A percentile compares a stretch with the other conserved stretches of the same genome.
These are phyloP conservation scores for Dothiorella sarmentorum DNA, from an alignment of 2,329 filamentous ascomycete genomes.

Conservation along the genomic window DNA sequence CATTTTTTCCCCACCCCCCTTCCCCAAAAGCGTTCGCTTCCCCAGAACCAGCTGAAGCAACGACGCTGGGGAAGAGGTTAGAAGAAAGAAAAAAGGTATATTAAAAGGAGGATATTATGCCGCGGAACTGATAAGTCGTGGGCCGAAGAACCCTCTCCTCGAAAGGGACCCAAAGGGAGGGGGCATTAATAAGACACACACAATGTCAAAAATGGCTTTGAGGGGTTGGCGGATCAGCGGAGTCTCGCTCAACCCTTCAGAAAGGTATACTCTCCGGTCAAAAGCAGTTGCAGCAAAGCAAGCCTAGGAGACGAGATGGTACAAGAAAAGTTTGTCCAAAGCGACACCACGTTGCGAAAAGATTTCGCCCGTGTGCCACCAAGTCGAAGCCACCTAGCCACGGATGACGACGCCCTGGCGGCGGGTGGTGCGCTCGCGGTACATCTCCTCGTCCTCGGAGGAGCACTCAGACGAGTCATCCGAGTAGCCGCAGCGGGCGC, in stretches of 20 bases:
- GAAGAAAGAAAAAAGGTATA: background rate
- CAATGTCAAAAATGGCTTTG: background rate
- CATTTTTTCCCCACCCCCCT: background rate
- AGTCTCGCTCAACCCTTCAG: background rate
- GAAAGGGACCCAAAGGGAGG: background rate
- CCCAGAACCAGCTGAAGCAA: constrained; percentile 15
- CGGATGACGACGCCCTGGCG: constrained; percentile 47
- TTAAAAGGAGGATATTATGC: background rate
- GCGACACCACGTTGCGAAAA: background rate
- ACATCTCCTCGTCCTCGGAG: constrained; percentile 63
- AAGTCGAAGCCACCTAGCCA: constrained; percentile 22
- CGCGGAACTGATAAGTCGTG: background rate
- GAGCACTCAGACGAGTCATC: constrained; percentile 69
- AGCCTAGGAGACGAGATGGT: background rate
- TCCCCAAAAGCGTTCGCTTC: constrained; percentile 6
- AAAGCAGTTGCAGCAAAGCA: constrained; percentile 2
- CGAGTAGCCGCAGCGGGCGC: constrained; percentile 78
- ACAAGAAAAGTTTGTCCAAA: background rate
- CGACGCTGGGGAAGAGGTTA: constrained; percentile 12
- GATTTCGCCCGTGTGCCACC: background rate
- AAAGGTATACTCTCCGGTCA: background rate
- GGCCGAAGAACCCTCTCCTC: constrained; percentile 15
- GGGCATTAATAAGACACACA: background rate
- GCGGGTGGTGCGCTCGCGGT: constrained; percentile 50
- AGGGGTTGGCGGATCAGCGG: background rate